Evolutionary conservation across 192 early-diverging fungal species (phyloP).

Genomic region (Coemansia sp.): DNA sequence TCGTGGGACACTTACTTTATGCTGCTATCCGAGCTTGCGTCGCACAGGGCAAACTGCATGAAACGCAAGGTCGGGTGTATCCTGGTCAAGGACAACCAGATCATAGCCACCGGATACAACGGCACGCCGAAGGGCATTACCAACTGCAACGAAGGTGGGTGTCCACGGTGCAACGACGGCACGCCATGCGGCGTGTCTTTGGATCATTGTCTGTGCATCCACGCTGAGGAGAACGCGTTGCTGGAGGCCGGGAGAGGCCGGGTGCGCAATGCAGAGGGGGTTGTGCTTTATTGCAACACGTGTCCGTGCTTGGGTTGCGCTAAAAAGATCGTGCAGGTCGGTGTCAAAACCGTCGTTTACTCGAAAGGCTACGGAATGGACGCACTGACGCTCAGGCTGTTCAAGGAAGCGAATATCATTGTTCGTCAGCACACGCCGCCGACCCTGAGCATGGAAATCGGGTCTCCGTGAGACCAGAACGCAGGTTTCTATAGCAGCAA

Average conservation of each 20-base stretch:
- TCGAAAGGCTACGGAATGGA: slow-evolving; percentile 94
- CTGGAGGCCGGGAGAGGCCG: slow-evolving; percentile 94
- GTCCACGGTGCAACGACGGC: slow-evolving; percentile 88
- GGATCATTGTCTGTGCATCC: slow-evolving; percentile 93
- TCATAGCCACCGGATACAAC: slow-evolving; percentile 99
- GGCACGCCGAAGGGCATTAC: slow-evolving; percentile 89
- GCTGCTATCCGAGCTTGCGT: slow-evolving; percentile 88
- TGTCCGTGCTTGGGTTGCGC: slow-evolving; percentile 89
- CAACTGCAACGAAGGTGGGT: slow-evolving; percentile 97
- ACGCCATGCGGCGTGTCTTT: slow-evolving; percentile 74
- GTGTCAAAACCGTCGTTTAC: slow-evolving; percentile 92
- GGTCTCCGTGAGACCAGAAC: slow-evolving; percentile 16
- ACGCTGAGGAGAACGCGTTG: slow-evolving; percentile 98
- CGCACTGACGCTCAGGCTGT: slow-evolving; percentile 75
- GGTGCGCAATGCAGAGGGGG: slow-evolving; percentile 61
- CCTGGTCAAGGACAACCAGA: slow-evolving; percentile 79
- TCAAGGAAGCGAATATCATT: slow-evolving; percentile 79
- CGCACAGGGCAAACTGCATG: slow-evolving; percentile 95
- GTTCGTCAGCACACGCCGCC: slow-evolving; percentile 78
- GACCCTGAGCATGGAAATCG: slow-evolving; percentile 57
- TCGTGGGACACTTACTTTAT: slow-evolving; percentile 99
- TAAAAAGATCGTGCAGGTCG: slow-evolving; percentile 94
- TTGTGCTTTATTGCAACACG: slow-evolving; percentile 94
- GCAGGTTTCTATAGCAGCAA: too few species aligned
- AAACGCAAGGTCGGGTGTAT: slow-evolving; percentile 97